phyloP scores from a whole-genome alignment of 148 eudicot genomes.

The Rhododendron griersonianum region DNA sequence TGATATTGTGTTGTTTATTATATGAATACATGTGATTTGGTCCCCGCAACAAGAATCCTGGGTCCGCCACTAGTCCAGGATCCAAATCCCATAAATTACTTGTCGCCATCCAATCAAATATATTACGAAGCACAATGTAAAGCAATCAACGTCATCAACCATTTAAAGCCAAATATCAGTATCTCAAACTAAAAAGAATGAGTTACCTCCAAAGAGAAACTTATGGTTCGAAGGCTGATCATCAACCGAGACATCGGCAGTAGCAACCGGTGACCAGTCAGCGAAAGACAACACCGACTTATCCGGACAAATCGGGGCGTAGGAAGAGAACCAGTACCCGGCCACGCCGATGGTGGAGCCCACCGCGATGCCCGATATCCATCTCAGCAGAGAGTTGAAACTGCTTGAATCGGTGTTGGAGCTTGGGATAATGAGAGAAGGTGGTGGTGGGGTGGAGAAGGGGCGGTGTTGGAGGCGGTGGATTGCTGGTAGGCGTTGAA shows the following conservation, averaged over 20 bases:
- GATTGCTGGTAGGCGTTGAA: not conserved
- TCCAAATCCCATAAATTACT: not conserved
- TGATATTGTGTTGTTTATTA: too few species aligned
- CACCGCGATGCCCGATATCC: slow-evolving; percentile 38
- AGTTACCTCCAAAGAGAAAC: slow-evolving; percentile 42
- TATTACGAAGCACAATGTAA: not conserved
- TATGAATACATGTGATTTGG: not conserved
- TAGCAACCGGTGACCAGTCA: slow-evolving; percentile 12
- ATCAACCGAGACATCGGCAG: not conserved
- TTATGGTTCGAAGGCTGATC: slow-evolving; percentile 18
- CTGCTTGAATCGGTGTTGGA: not conserved
- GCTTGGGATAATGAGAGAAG: not conserved
- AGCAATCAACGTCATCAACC: not conserved
- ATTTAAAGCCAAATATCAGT: not conserved
- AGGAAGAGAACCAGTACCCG: not conserved
- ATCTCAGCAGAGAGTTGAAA: slow-evolving; percentile 22
- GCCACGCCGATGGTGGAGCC: slow-evolving; percentile 32
- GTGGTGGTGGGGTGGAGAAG: slow-evolving; percentile 16
- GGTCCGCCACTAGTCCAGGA: not conserved
- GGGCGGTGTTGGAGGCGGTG: not conserved
- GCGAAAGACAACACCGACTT: slow-evolving; percentile 8
- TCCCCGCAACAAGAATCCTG: not conserved
- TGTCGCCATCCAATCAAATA: not conserved
- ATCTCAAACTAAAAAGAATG: not conserved
- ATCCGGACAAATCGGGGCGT: not conserved